A percentile compares a stretch with the other conserved stretches of the same genome.
Conservation (phyloP, 257 asterid genomes). For the Solanum lignicaule region DNA sequence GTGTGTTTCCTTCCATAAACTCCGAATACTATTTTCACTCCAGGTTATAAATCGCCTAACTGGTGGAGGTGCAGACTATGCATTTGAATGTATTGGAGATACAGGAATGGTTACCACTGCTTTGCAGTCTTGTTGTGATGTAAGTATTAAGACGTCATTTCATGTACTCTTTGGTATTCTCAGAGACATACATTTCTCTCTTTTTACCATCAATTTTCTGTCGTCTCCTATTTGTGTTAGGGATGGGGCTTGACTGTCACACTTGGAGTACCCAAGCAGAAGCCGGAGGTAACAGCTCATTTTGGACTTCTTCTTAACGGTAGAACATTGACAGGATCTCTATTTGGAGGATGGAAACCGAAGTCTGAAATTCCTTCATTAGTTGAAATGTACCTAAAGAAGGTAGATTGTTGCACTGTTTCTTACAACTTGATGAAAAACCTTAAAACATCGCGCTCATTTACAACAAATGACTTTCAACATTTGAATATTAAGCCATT, state of each 20-base stretch:
- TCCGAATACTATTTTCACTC: not conserved
- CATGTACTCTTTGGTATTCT: not conserved
- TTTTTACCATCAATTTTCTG: not conserved
- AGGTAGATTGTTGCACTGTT: slow-evolving; percentile 27
- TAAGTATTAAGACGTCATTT: slow-evolving; percentile 14
- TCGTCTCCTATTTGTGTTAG: slow-evolving; percentile 17
- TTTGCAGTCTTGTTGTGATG: slow-evolving; percentile 77
- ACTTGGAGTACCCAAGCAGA: slow-evolving; percentile 87
- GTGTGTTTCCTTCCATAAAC: not conserved
- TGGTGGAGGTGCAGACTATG: slow-evolving; percentile 88
- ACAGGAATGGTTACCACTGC: slow-evolving; percentile 69
- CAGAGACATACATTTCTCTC: not conserved
- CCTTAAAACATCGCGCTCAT: not conserved
- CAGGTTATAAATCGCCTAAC: slow-evolving; percentile 72
- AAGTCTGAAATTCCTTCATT: slow-evolving; percentile 84
- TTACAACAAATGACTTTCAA: not conserved
- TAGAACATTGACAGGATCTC: slow-evolving; percentile 72
- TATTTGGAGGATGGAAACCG: slow-evolving; percentile 96
- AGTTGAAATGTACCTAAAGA: slow-evolving; percentile 66
- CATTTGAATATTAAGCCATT: not conserved
- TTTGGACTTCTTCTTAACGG: slow-evolving; percentile 73
- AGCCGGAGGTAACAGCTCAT: slow-evolving; percentile 68
- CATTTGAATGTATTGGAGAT: slow-evolving; percentile 96
- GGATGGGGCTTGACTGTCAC: slow-evolving; percentile 96
- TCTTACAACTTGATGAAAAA: not conserved